Conservation (phyloP, 306 rosid species). For the Medicago arabica region DNA sequence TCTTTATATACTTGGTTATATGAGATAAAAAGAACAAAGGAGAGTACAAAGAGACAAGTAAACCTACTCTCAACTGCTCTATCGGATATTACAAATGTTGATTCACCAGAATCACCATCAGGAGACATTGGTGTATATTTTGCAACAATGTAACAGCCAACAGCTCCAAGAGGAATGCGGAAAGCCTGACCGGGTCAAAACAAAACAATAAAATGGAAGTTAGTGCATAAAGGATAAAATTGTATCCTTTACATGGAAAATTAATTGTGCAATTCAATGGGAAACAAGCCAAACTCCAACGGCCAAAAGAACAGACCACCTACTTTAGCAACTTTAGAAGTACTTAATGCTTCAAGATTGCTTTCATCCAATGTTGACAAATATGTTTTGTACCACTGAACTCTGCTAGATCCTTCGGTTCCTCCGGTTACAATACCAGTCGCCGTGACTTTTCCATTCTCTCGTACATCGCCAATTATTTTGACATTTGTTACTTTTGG, state of each 20-base stretch:
- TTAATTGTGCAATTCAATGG: slow-evolving; percentile 4
- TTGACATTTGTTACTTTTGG: slow-evolving; percentile 77
- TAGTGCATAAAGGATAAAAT: slow-evolving; percentile 11
- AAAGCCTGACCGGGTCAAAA: slow-evolving; percentile 67
- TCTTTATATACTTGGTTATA: slow-evolving; percentile 20
- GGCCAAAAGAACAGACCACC: slow-evolving; percentile 1
- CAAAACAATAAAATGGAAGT: slow-evolving; percentile 36
- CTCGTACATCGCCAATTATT: slow-evolving; percentile 83
- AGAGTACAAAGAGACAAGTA: slow-evolving; percentile 28
- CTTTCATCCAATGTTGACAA: slow-evolving; percentile 69
- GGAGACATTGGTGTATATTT: slow-evolving; percentile 85
- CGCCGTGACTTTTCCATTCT: slow-evolving; percentile 84
- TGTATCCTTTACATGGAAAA: not conserved
- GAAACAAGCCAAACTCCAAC: not conserved
- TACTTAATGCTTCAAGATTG: slow-evolving; percentile 76
- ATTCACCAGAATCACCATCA: slow-evolving; percentile 92
- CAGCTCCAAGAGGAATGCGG: slow-evolving; percentile 96
- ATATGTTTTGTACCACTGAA: slow-evolving; percentile 93
- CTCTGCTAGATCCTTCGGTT: slow-evolving; percentile 91
- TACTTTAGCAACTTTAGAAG: slow-evolving; percentile 77
- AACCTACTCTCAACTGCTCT: slow-evolving; percentile 85
- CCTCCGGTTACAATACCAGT: slow-evolving; percentile 92
- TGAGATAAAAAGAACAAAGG: slow-evolving; percentile 29
- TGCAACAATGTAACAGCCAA: slow-evolving; percentile 86
- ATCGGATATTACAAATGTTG: slow-evolving; percentile 76